Evolutionary conservation across 495 filamentous ascomycete genomes (phyloP), one percentile per base, ranked within the genome.

Genomic region (Aspergillus bertholletiae): DNA sequence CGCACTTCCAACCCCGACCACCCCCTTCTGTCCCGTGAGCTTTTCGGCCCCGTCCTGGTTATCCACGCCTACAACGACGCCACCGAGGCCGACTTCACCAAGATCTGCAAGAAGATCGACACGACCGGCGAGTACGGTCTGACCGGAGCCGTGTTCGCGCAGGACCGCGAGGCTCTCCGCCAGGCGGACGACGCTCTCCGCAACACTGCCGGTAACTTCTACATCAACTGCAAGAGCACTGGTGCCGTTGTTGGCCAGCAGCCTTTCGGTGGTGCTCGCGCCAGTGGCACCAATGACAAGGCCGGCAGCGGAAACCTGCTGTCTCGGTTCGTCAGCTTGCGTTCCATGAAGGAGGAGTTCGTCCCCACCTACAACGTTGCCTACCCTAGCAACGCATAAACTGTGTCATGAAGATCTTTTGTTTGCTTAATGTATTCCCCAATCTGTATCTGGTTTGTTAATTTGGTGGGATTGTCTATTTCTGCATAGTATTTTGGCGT

Each of bases 331-430:
- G 89, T 94, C 20, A 92, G 88, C 71, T 73, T 86, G 71, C 79
- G 91, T 58, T 89, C 88, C 39, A 86, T 96, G 62, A 96, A 96
- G 82, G 91, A 96, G 82, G 90, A 96, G 77, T 96, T 92, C 58
- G 70, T 78, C 54, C 77, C 83, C 1, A 85, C 82, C 28, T 76
- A 77, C 48, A 79, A 78, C 67, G 91, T 96, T 50, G 72, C 61
- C 43, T 96, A 96, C 71, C 89, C 89, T 21, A 93, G 89, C 74
- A 96, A 96, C 64, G 71, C 76, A 35, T 72, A 67, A 52, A 61
- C 62, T 26, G 13, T 39, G 49, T 46, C 23, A n/a, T 24, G 43
- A 22, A 41, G 32, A 43, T 49, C 39, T 23, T 32, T 40, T 54
- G 39, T 27, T 49, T 51, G n/a, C n/a, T n/a, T n/a, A n/a, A 49